Base-by-base conservation (phyloP, 2,329 filamentous ascomycete species). In the Colletotrichum limetticola region DNA sequence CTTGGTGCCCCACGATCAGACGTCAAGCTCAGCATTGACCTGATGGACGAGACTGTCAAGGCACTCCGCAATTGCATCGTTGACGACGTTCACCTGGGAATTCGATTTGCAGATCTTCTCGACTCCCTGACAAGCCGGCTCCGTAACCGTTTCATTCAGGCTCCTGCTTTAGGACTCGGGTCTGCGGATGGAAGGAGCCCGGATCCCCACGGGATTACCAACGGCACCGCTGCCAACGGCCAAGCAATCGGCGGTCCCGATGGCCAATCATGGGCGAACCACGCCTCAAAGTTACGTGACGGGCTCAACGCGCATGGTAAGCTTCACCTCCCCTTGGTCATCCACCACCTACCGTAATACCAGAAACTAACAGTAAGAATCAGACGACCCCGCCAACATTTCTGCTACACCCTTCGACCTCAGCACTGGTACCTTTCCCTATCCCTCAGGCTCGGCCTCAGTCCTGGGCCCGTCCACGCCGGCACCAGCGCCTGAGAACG, bases 31-130 rank as follows among this genome's bases (percentile, higher is more conserved):
- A 94, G 92, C 75, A 92, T 97, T 35, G 88, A 88, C 7, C 86
- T 97, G 32, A 93, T 97, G 86, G 93, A 95, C 78, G 86, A 89
- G 35, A 94, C 93, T 0, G 93, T 95, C 0, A 87, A 92, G 75
- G 93, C 93, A 1, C 87, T 97, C 46, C 90, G 93, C 22, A 93
- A 91, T 76, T 95, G 93, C 74, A 93, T 95, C 7, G 94, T 96
- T 4, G 94, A 97, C 78, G 94, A 97, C 76, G 93, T 96, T 8
- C 94, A 97, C 80, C 87, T 97, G 5, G 94, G 93, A n/a, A 95
- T 93, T 72, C 90, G 94, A 8, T 97, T 97, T 77, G 93, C 94
- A 22, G 93, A 95, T 78, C 88, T 96, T 60, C 89, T 96, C n/a
- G 92, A 95, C 78, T 94, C 92, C 1, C 84, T 97, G 53, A 95